These are phyloP conservation scores for Helotiales sp. DNA, from an alignment of 2,329 filamentous ascomycete species.

Conservation along the genomic window DNA sequence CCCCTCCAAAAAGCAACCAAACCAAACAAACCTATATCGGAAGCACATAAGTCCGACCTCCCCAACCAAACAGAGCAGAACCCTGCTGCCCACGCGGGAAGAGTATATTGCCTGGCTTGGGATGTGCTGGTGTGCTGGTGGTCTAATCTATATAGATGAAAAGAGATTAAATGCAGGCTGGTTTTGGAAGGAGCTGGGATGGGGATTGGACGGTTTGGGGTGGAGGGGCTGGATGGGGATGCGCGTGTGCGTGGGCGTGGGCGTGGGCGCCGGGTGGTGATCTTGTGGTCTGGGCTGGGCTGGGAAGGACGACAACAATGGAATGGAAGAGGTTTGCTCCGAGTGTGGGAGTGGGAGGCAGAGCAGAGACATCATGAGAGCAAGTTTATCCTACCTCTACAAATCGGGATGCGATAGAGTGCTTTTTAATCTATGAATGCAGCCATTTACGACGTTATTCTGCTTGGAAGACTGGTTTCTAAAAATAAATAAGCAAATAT, in stretches of 20 bases:
- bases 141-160: slow-evolving; percentile 4
- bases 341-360: neutral
- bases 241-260: neutral
- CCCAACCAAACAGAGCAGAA: neutral
- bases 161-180: neutral
- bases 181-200: neutral
- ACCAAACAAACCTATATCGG: neutral
- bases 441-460: neutral
- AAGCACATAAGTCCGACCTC: slow-evolving; percentile 5
- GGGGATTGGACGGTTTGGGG: neutral
- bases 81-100: slow-evolving; percentile 3
- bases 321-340: slow-evolving; percentile 5
- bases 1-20: neutral
- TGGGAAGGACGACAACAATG: neutral
- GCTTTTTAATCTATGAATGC: neutral
- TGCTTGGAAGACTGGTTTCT: neutral
- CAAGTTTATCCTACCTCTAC: neutral
- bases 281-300: neutral
- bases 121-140: too few relatives aligned
- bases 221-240: neutral
- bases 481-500: neutral
- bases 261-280: neutral
- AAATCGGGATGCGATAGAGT: neutral
- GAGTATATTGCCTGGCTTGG: neutral
- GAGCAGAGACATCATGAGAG: slow-evolving; percentile 2